phyloP scores from a whole-genome alignment of 768 basidiomycete species.

The Auriculariales sp. region DNA sequence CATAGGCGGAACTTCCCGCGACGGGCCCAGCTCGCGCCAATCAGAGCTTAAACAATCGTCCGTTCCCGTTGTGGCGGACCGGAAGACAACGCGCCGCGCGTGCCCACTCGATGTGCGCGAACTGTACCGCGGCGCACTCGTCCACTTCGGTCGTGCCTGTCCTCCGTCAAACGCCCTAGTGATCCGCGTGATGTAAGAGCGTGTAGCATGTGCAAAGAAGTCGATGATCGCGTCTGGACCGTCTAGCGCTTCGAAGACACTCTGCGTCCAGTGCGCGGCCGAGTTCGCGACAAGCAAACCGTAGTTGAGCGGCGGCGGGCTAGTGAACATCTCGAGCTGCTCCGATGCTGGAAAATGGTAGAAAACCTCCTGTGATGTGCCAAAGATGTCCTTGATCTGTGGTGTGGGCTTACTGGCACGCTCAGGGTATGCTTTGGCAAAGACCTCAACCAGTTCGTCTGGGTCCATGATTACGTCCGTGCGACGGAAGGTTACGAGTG shows the following conservation, averaged over 20 bases:
- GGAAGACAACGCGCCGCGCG: constrained; percentile 32
- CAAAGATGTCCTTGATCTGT: background rate
- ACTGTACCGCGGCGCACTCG: constrained; percentile 10
- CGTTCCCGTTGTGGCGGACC: constrained; percentile 52
- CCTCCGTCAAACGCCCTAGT: constrained; percentile 28
- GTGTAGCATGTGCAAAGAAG: constrained; percentile 46
- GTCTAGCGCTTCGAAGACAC: constrained; percentile 31
- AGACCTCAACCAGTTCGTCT: constrained; percentile 32
- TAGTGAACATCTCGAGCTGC: constrained; percentile 36
- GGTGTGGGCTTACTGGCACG: background rate
- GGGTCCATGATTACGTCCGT: constrained; percentile 42
- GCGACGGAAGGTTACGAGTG: constrained; percentile 47
- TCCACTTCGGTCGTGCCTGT: constrained; percentile 9
- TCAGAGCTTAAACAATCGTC: constrained; percentile 42
- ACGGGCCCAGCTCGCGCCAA: constrained; percentile 26
- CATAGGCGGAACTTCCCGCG: constrained; percentile 23
- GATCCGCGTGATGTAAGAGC: constrained; percentile 36
- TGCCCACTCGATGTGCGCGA: background rate
- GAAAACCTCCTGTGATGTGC: constrained; percentile 19
- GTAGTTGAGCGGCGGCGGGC: constrained; percentile 38
- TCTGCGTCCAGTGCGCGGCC: constrained; percentile 56
- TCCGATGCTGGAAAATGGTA: constrained; percentile 41
- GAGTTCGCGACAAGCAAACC: constrained; percentile 49
- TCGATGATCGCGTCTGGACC: constrained; percentile 40
- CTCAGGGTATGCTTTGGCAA: constrained; percentile 16